phyloP scores from a whole-genome alignment of 345 rosid genomes.

The Dipteronia sinensis region DNA sequence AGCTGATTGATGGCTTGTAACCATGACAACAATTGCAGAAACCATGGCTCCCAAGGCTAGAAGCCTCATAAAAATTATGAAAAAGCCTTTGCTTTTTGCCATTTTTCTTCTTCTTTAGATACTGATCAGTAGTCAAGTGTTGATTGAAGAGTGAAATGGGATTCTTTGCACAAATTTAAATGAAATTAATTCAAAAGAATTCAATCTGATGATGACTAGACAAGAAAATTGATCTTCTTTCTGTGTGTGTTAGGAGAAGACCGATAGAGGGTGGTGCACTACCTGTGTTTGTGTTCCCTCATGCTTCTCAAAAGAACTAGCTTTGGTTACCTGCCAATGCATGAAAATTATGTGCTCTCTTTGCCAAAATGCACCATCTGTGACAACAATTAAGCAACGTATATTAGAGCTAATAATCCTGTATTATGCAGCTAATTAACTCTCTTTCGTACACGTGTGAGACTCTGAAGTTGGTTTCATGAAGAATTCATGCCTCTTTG shows the following conservation, averaged over 20 bases:
- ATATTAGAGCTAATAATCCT: not conserved
- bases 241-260: slow-evolving; percentile 17
- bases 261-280: slow-evolving; percentile 30
- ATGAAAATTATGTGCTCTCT: not conserved
- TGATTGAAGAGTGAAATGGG: slow-evolving; percentile 12
- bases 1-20: slow-evolving; percentile 46
- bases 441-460: not conserved
- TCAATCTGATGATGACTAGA: not conserved
- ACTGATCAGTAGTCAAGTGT: not conserved
- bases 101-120: not conserved
- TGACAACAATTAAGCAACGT: not conserved
- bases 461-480: not conserved
- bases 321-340: slow-evolving; percentile 13
- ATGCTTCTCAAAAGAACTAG: not conserved
- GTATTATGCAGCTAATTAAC: not conserved
- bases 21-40: slow-evolving; percentile 46
- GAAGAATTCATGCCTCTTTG: not conserved
- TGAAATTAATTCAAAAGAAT: not conserved
- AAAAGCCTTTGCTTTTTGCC: slow-evolving; percentile 22
- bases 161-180: slow-evolving; percentile 1
- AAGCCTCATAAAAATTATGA: slow-evolving; percentile 40
- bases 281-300: not conserved
- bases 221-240: not conserved
- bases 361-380: not conserved
- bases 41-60: slow-evolving; percentile 42